Conservation (phyloP, 148 eudicot species). For the Camellia granthamiana region DNA sequence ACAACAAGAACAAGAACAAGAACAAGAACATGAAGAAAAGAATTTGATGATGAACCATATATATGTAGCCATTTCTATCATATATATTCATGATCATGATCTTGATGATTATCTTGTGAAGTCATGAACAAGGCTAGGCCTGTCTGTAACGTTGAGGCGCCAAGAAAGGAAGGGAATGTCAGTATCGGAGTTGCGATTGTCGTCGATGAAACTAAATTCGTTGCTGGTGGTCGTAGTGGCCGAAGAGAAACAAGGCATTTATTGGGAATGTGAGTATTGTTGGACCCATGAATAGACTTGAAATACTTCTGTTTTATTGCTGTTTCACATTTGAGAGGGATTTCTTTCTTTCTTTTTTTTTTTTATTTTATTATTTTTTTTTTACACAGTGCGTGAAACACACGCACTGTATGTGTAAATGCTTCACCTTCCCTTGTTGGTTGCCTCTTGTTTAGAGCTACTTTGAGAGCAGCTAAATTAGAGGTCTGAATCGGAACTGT, state of each 20-base stretch:
- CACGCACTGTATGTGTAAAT: no score
- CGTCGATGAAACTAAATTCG: constrained; percentile 72
- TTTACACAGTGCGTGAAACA: no score
- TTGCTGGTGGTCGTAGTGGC: constrained; percentile 24
- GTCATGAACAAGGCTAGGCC: constrained; percentile 66
- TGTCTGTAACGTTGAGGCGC: constrained; percentile 60
- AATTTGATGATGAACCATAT: constrained; percentile 11
- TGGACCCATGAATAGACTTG: constrained; percentile 38
- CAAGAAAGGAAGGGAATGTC: constrained; percentile 63
- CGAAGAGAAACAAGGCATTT: constrained; percentile 48
- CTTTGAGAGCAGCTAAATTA: no score
- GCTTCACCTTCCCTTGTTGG: no score
- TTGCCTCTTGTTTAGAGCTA: no score
- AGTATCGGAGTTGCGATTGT: constrained; percentile 29
- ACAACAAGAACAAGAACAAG: no score
- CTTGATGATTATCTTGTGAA: constrained; percentile 43
- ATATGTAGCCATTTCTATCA: not conserved
- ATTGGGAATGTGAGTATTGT: constrained; percentile 35
- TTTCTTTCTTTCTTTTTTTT: no score
- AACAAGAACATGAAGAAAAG: constrained; percentile 10
- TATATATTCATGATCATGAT: not conserved
- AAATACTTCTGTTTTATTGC: no score
- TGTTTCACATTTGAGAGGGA: no score
- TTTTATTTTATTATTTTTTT: no score
- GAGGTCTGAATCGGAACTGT: no score